phyloP scores from a whole-genome alignment of 257 asterid species.

The Rehmannia glutinosa region DNA sequence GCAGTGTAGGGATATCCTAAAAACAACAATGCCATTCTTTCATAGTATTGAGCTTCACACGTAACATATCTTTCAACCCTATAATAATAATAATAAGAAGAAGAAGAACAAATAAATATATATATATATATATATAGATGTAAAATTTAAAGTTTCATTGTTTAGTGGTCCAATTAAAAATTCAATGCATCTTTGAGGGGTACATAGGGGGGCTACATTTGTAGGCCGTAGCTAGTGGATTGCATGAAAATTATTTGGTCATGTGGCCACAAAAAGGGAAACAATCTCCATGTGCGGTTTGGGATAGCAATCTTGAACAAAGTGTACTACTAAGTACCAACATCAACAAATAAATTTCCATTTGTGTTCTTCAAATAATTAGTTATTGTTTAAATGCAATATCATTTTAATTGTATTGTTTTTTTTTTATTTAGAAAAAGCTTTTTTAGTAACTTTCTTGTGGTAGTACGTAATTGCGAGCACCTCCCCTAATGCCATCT shows the following conservation, averaged over 20 bases:
- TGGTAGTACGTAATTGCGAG: no score
- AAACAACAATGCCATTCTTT: background rate
- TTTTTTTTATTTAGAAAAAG: no score
- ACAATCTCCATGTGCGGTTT: background rate
- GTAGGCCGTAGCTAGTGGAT: no score
- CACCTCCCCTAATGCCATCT: no score
- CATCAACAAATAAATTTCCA: no score
- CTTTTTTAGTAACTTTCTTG: no score
- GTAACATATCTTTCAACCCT: background rate
- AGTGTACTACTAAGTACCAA: no score
- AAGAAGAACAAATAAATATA: background rate
- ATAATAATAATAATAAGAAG: background rate
- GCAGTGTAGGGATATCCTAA: background rate
- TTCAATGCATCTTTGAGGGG: background rate
- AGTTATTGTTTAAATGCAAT: no score
- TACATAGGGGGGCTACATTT: no score
- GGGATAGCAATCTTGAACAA: background rate
- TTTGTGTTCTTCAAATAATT: no score
- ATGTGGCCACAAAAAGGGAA: background rate
- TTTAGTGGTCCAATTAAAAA: background rate
- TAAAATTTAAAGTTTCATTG: background rate
- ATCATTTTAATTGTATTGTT: no score
- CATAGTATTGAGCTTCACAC: background rate
- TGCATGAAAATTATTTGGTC: background rate
- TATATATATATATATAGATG: background rate